phyloP scores from a whole-genome alignment of 1,139 yeast species.

The Diutina neorugosa region DNA sequence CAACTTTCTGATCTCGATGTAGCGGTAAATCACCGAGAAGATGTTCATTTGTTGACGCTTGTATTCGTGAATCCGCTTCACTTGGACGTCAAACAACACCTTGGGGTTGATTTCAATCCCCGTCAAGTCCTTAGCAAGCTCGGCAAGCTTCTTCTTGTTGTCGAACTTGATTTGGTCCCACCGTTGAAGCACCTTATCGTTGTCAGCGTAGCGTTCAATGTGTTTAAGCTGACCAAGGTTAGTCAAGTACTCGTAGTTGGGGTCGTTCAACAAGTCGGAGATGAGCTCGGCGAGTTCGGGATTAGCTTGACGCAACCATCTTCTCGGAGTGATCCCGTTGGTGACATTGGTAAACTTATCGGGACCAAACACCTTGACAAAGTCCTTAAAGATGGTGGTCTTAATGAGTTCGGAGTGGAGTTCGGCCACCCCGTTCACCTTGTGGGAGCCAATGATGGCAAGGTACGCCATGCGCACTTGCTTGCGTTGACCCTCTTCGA shows the following conservation, averaged over 20 bases:
- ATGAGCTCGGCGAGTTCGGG: conserved; percentile 68
- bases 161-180: conserved; percentile 66
- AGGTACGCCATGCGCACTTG: conserved; percentile 87
- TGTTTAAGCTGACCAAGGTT: conserved; percentile 58
- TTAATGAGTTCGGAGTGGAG: conserved; percentile 83
- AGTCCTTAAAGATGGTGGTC: conserved; percentile 84
- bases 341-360: conserved; percentile 87
- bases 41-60: conserved; percentile 91
- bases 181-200: conserved; percentile 48
- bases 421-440: conserved; percentile 93
- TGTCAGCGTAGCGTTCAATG: conserved; percentile 57
- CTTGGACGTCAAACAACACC: conserved; percentile 83
- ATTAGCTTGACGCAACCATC: conserved; percentile 93
- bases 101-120: conserved; percentile 61
- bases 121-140: conserved; percentile 52
- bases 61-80: conserved; percentile 90
- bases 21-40: conserved; percentile 78
- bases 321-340: conserved; percentile 91
- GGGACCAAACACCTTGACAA: conserved; percentile 68
- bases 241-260: conserved; percentile 50
- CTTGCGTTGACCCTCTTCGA: conserved; percentile 72
- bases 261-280: conserved; percentile 56
- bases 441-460: conserved; percentile 87
- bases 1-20: conserved; percentile 61
- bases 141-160: conserved; percentile 64